Percentiles rank a stretch among this genome's conserved stretches.
Evolutionary conservation across 257 asterid genomes (phyloP).

Genomic region (Haberlea rhodopensis): DNA sequence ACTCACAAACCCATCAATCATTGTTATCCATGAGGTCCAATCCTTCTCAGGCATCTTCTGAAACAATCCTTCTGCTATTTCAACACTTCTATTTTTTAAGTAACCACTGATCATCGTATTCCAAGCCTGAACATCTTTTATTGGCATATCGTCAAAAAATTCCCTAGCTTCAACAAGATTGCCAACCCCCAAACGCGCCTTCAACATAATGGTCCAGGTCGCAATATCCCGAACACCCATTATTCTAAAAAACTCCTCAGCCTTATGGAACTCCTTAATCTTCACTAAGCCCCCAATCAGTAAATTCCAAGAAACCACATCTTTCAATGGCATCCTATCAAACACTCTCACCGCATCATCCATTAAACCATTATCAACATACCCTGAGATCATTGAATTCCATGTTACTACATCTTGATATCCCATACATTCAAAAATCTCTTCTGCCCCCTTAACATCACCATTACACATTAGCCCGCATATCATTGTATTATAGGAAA

Average conservation of each 20-base stretch:
- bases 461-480: conserved; percentile 53
- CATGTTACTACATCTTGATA: conserved; percentile 53
- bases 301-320: conserved; percentile 66
- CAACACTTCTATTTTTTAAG: conserved; percentile 33
- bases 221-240: conserved; percentile 50
- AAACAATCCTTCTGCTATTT: conserved; percentile 55
- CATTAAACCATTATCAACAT: conserved; percentile 45
- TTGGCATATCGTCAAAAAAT: conserved; percentile 50
- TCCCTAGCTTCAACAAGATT: conserved; percentile 47
- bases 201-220: conserved; percentile 65
- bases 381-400: conserved; percentile 67
- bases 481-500: conserved; percentile 60
- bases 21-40: conserved; percentile 43
- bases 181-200: conserved; percentile 43
- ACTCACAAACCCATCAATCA: conserved; percentile 44
- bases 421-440: conserved; percentile 43
- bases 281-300: conserved; percentile 54
- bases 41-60: conserved; percentile 62
- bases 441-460: conserved; percentile 58
- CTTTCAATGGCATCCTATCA: conserved; percentile 40
- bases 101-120: conserved; percentile 52
- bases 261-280: conserved; percentile 37
- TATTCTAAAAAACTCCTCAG: conserved; percentile 40
- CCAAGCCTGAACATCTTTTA: conserved; percentile 60
- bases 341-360: conserved; percentile 41